A percentile compares a stretch with the other conserved stretches of the same genome.
Conservation (phyloP, 371 early-diverging fungal genomes). For the Massospora cicadina region DNA sequence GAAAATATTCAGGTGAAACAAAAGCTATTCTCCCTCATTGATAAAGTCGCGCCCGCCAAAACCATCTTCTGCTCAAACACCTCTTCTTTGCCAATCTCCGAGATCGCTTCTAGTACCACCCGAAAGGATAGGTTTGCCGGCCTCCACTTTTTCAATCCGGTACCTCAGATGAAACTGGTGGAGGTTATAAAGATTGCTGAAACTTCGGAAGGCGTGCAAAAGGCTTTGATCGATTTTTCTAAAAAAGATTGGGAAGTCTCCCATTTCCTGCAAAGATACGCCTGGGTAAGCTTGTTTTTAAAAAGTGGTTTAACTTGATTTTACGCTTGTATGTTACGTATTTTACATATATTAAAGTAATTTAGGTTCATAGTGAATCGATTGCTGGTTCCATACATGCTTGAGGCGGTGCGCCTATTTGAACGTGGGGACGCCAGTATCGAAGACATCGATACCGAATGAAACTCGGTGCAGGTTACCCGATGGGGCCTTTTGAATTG, state of each 20-base stretch:
- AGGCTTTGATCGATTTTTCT: constrained; percentile 39
- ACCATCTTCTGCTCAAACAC: constrained; percentile 86
- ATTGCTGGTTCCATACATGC: constrained; percentile 86
- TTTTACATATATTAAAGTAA: neutral
- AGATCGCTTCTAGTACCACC: constrained; percentile 52
- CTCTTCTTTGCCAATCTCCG: constrained; percentile 63
- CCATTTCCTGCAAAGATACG: constrained; percentile 90
- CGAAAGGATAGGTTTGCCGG: constrained; percentile 57
- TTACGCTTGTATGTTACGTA: neutral
- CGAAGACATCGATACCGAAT: constrained; percentile 85
- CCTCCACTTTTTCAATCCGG: constrained; percentile 93
- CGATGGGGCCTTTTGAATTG: constrained; percentile 93
- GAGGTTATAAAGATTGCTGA: constrained; percentile 68
- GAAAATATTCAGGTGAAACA: constrained; percentile 83
- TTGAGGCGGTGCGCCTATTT: constrained; percentile 77
- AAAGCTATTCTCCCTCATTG: constrained; percentile 46
- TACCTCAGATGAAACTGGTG: constrained; percentile 93
- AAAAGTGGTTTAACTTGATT: neutral
- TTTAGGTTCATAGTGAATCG: constrained; percentile 87
- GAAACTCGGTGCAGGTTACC: constrained; percentile 96
- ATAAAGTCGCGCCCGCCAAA: constrained; percentile 45
- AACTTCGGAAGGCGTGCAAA: constrained; percentile 37
- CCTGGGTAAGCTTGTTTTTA: constrained; percentile 50
- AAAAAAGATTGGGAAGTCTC: constrained; percentile 62
- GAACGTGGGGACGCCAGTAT: constrained; percentile 80